phyloP scores from a whole-genome alignment of 495 filamentous ascomycete species.

The Xylaria longipes region DNA sequence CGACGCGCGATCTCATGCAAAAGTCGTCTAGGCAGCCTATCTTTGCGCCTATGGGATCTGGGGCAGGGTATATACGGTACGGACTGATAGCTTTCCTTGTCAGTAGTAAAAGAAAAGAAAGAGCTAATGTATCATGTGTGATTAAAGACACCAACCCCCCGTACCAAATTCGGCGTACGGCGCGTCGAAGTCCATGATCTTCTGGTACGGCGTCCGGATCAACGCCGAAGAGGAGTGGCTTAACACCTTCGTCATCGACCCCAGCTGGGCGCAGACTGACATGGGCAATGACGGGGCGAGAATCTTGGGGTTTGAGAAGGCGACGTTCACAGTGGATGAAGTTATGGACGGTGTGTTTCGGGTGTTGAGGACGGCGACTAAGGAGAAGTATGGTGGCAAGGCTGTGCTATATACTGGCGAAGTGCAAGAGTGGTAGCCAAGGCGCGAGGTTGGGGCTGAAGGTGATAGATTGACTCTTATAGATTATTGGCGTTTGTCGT shows the following conservation, averaged over 20 bases:
- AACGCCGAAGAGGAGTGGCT: constrained; percentile 50
- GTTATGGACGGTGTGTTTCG: constrained; percentile 45
- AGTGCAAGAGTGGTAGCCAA: constrained; percentile 21
- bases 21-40: constrained; percentile 39
- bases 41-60: constrained; percentile 47
- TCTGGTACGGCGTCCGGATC: constrained; percentile 51
- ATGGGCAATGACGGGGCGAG: constrained; percentile 51
- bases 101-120: constrained; percentile 5
- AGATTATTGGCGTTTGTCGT: no score
- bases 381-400: constrained; percentile 50
- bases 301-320: constrained; percentile 44
- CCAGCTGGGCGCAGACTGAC: constrained; percentile 53
- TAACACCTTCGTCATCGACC: constrained; percentile 34
- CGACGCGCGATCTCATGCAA: constrained; percentile 33
- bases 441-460: neutral
- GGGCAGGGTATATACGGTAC: constrained; percentile 36
- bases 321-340: constrained; percentile 43
- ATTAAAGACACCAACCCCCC: constrained; percentile 32
- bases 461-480: neutral
- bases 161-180: constrained; percentile 50
- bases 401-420: constrained; percentile 34
- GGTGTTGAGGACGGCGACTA: constrained; percentile 45
- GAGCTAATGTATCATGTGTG: constrained; percentile 9
- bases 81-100: neutral
- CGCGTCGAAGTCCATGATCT: constrained; percentile 46